Percentiles rank a stretch among this genome's conserved stretches.
phyloP scores from a whole-genome alignment of 2,329 filamentous ascomycete species.

The Penicillium occitanis region DNA sequence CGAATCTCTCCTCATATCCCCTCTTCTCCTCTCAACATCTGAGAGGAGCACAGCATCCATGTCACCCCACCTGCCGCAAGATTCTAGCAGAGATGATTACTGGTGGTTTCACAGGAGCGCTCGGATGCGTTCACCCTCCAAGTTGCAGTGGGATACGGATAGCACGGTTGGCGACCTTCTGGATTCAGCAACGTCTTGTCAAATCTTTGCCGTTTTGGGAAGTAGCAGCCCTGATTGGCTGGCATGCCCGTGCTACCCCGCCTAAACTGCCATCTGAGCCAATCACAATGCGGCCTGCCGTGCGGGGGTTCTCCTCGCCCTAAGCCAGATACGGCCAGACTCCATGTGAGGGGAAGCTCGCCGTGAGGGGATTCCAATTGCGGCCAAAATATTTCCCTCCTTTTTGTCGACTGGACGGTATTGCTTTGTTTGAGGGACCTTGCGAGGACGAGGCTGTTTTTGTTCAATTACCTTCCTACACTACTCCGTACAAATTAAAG shows the following conservation, averaged over 20 bases:
- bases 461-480: not conserved
- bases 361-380: not conserved
- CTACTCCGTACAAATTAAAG: not conserved
- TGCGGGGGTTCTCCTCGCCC: constrained; percentile 11
- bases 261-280: not conserved
- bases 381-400: not conserved
- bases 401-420: not conserved
- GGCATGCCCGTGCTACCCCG: not conserved
- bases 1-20: not conserved
- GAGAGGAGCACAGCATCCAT: not conserved
- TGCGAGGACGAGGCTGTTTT: not conserved
- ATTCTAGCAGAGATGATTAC: not conserved
- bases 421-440: not conserved
- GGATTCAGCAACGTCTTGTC: not conserved
- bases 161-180: constrained; percentile 7
- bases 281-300: not conserved
- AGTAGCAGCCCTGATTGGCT: constrained; percentile 7
- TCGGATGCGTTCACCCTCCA: not conserved
- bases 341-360: constrained; percentile 14
- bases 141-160: not conserved
- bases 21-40: not conserved
- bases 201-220: constrained; percentile 1
- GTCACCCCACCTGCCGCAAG: not conserved
- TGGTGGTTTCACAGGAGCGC: not conserved
- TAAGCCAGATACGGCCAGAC: not conserved